Evolutionary conservation across 2,329 filamentous ascomycete genomes (phyloP).

Genomic region (Colletotrichum gloeosporioides): DNA sequence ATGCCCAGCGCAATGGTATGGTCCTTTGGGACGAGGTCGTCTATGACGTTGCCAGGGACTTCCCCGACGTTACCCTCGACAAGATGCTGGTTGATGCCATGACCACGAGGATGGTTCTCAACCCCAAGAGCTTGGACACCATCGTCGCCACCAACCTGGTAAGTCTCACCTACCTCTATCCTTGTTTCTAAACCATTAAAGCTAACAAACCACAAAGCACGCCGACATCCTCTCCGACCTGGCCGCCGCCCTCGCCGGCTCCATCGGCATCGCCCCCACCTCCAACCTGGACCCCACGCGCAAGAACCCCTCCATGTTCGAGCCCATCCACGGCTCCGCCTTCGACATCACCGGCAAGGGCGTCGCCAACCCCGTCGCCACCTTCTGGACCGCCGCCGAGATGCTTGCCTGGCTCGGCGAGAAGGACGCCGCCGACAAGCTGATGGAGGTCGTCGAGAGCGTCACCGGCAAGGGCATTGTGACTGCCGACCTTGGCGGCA

Average conservation of each 20-base stretch:
- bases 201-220: slow-evolving; percentile 23
- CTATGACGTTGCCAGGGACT: slow-evolving; percentile 58
- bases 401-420: slow-evolving; percentile 61
- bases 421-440: slow-evolving; percentile 46
- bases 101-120: slow-evolving; percentile 59
- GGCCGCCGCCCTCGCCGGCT: slow-evolving; percentile 70
- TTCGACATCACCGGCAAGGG: slow-evolving; percentile 61
- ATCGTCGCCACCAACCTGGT: slow-evolving; percentile 68
- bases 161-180: not conserved
- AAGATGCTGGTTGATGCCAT: slow-evolving; percentile 68
- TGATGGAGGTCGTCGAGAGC: slow-evolving; percentile 54
- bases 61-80: slow-evolving; percentile 63
- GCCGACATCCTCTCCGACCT: slow-evolving; percentile 72
- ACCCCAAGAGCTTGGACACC: slow-evolving; percentile 63
- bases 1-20: slow-evolving; percentile 71
- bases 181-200: no score
- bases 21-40: slow-evolving; percentile 72
- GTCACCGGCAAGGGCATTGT: slow-evolving; percentile 50
- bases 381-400: slow-evolving; percentile 59
- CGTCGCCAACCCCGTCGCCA: slow-evolving; percentile 57
- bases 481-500: slow-evolving; percentile 50
- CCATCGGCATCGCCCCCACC: slow-evolving; percentile 72
- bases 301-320: slow-evolving; percentile 60
- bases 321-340: slow-evolving; percentile 61
- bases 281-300: slow-evolving; percentile 65